These are phyloP conservation scores for Scheffersomyces ergatensis DNA, from an alignment of 805 yeast genomes.

Conservation along the genomic window DNA sequence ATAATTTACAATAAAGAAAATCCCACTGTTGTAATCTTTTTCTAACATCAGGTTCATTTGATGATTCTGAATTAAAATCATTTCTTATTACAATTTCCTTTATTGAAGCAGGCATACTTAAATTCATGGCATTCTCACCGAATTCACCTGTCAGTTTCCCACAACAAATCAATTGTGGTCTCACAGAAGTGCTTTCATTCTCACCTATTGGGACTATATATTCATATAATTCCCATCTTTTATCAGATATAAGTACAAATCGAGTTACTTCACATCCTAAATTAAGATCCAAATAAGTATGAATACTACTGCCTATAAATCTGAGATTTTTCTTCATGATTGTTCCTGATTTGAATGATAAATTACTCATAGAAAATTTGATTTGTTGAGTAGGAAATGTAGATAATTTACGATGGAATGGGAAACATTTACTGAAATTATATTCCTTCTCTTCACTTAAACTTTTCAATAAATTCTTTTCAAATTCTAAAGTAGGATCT, in stretches of 20 bases:
- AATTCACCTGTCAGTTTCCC: slow-evolving; percentile 71
- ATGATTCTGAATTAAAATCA: slow-evolving; percentile 21
- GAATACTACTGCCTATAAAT: slow-evolving; percentile 29
- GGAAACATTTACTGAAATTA: slow-evolving; percentile 76
- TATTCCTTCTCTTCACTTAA: slow-evolving; percentile 52
- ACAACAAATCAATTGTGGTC: slow-evolving; percentile 60
- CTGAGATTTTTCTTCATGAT: slow-evolving; percentile 24
- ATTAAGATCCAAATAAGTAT: slow-evolving; percentile 24
- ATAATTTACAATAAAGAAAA: slow-evolving; percentile 56
- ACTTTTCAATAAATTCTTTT: slow-evolving; percentile 15
- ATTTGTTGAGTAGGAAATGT: slow-evolving; percentile 55
- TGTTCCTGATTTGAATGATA: slow-evolving; percentile 18
- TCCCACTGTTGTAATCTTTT: slow-evolving; percentile 53
- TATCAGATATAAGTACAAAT: slow-evolving; percentile 64
- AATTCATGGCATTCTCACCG: slow-evolving; percentile 47
- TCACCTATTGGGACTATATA: slow-evolving; percentile 43
- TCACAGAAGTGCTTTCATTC: slow-evolving; percentile 16
- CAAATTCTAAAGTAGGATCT: slow-evolving; percentile 5
- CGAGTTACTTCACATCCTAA: slow-evolving; percentile 58
- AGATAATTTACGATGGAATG: slow-evolving; percentile 64
- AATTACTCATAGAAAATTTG: slow-evolving; percentile 26
- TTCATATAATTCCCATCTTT: slow-evolving; percentile 72
- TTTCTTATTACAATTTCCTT: slow-evolving; percentile 22
- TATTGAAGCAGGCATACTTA: slow-evolving; percentile 17
- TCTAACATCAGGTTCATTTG: slow-evolving; percentile 21